Base-by-base conservation (phyloP, 2,329 filamentous ascomycete species). In the Nigrospora sphaerica region DNA sequence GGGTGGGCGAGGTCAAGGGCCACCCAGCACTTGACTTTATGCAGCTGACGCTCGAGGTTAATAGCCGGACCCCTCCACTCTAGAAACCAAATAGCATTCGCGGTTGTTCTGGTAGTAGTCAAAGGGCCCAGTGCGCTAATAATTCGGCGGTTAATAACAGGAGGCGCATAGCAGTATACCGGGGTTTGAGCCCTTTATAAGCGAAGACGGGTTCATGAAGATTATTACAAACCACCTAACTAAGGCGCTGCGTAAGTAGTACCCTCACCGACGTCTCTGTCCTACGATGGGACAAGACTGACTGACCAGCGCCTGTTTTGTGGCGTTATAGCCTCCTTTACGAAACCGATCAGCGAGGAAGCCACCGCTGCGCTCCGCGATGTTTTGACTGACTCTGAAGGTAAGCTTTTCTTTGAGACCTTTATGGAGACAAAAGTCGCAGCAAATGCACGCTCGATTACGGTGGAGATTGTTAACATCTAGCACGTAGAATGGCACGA, bases 401-500 rank as follows among this genome's bases (percentile, higher is more conserved):
- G 33, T 35, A 9, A 35, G 31, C 14, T 7, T 23, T 23, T 23
- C 6, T 6, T 23, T 23, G 4, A 23, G 6, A 6, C 6, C 4
- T 23, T 6, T 23, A 6, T n/a, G 19, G 6, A 23, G 6, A 4
- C 6, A 6, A 23, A 23, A 6, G 19, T 4, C 19, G 19, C 4
- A 23, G 6, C 19, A 23, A 23, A 23, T 23, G 19, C 6, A 23
- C 4, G 4, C 19, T 23, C 6, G 6, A 23, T 23, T 23, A 4
- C 6, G 6, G 19, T 6, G 19, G 6, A 23, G 4, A 23, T 23
- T 23, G 6, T 6, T 23, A 6, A 23, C 19, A 4, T 4, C 19
- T 4, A 23, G 19, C 19, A 23, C 6, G 33, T 44, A 70, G 69
- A 70, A 44, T 73, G 71, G 71, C 60, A 55, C 17, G 49, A 63